phyloP scores from a whole-genome alignment of 305 asterid species.

The Fraxinus nigra region DNA sequence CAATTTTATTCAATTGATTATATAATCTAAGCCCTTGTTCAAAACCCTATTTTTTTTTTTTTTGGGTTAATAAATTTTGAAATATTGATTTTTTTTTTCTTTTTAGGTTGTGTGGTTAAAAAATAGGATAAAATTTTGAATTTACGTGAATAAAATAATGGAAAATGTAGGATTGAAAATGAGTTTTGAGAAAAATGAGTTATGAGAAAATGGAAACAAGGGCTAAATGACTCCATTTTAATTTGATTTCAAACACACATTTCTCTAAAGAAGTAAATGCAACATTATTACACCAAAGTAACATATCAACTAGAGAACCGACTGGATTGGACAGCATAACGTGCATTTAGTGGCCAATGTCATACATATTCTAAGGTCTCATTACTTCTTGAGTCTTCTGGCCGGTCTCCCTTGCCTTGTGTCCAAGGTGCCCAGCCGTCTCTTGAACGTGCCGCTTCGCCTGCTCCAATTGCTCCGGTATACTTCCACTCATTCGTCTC shows the following conservation, averaged over 20 bases:
- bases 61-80: too few relatives aligned
- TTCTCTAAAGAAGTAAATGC: neutral
- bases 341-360: too few relatives aligned
- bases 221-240: neutral
- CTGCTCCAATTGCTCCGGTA: conserved; percentile 27
- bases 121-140: too few relatives aligned
- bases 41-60: too few relatives aligned
- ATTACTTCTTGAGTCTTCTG: conserved; percentile 27
- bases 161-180: too few relatives aligned
- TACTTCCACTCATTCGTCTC: conserved; percentile 6
- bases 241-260: neutral
- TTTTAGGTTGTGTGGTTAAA: too few relatives aligned
- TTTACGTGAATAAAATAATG: too few relatives aligned
- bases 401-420: conserved; percentile 24
- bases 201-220: too few relatives aligned
- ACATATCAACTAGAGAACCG: neutral
- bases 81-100: too few relatives aligned
- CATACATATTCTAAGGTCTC: neutral
- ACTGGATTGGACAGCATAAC: neutral
- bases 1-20: too few relatives aligned
- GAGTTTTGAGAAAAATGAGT: too few relatives aligned
- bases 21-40: too few relatives aligned
- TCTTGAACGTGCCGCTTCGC: conserved; percentile 33
- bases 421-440: conserved; percentile 26
- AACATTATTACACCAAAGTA: neutral